Percentiles rank a stretch among this genome's conserved stretches.
These are phyloP conservation scores for Aspergillus panamensis DNA, from an alignment of 495 filamentous ascomycete genomes.

Conservation along the genomic window DNA sequence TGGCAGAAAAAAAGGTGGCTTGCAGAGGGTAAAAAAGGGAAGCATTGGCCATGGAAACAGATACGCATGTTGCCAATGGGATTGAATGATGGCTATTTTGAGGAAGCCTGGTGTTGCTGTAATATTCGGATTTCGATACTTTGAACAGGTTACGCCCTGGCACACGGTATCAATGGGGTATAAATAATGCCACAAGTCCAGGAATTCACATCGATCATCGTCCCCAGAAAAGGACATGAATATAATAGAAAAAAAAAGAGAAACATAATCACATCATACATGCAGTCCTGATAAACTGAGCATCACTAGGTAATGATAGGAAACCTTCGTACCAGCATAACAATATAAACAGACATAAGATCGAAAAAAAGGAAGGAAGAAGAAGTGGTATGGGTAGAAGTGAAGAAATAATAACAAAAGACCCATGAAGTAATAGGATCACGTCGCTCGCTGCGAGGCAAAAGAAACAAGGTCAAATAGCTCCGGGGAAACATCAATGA, in stretches of 20 bases:
- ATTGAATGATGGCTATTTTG: constrained; percentile 9
- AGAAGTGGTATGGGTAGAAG: constrained; percentile 1
- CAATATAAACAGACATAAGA: constrained; percentile 40
- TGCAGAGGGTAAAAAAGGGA: neutral
- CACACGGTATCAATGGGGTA: constrained; percentile 18
- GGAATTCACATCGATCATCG: constrained; percentile 17
- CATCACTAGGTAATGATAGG: constrained; percentile 22
- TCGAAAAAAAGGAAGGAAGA: constrained; percentile 12
- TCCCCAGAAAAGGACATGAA: constrained; percentile 14
- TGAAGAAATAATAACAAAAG: constrained; percentile 22
- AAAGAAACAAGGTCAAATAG: constrained; percentile 22
- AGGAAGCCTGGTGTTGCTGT: constrained; percentile 5
- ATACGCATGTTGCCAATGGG: neutral
- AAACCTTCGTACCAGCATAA: constrained; percentile 38
- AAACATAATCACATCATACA: constrained; percentile 32
- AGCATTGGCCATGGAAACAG: neutral
- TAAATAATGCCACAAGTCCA: constrained; percentile 16
- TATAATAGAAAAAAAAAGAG: constrained; percentile 14
- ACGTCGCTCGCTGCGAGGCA: constrained; percentile 42
- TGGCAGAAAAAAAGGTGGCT: neutral
- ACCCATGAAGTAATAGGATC: constrained; percentile 14
- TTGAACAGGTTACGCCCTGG: constrained; percentile 3
- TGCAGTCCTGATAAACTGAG: constrained; percentile 26
- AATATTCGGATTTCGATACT: constrained; percentile 5
- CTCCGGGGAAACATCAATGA: constrained; percentile 36